These are phyloP conservation scores for Trametes pubescens DNA, from an alignment of 1,284 basidiomycete genomes.

Conservation along the genomic window DNA sequence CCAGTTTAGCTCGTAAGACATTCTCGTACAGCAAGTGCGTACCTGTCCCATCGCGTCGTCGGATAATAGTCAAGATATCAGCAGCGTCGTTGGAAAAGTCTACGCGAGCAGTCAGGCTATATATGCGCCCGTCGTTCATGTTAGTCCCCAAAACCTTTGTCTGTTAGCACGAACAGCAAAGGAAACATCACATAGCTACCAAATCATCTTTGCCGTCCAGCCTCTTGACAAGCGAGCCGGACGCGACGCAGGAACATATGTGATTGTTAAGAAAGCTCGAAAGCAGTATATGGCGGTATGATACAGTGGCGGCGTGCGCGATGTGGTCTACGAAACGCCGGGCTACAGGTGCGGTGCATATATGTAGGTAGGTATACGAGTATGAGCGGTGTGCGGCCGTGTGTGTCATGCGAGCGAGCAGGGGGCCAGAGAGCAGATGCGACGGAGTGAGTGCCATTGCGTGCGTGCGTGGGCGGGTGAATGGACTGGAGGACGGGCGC, in stretches of 20 bases:
- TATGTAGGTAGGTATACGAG: slow-evolving; percentile 12
- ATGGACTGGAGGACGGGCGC: not conserved
- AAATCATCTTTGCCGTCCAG: too few relatives aligned
- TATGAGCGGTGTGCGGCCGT: slow-evolving; percentile 8
- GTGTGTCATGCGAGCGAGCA: not conserved
- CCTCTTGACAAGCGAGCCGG: not conserved
- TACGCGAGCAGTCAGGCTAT: too few relatives aligned
- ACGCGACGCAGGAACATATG: not conserved
- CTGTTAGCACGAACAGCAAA: too few relatives aligned
- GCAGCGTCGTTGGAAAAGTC: too few relatives aligned
- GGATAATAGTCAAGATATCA: too few relatives aligned
- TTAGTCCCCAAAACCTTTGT: too few relatives aligned
- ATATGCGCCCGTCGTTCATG: too few relatives aligned
- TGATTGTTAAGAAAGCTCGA: slow-evolving; percentile 6
- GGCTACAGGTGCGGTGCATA: slow-evolving; percentile 16
- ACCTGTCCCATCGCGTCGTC: not conserved
- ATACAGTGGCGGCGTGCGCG: slow-evolving; percentile 17
- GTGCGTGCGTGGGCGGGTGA: not conserved
- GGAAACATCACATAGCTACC: too few relatives aligned
- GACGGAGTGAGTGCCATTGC: not conserved
- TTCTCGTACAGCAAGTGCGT: not conserved
- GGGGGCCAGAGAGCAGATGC: not conserved
- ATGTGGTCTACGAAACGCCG: slow-evolving; percentile 9
- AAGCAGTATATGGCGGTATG: slow-evolving; percentile 10
- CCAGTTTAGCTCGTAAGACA: too few relatives aligned